Evolutionary conservation across 306 rosid species (phyloP).

Genomic region (Ceratonia siliqua): DNA sequence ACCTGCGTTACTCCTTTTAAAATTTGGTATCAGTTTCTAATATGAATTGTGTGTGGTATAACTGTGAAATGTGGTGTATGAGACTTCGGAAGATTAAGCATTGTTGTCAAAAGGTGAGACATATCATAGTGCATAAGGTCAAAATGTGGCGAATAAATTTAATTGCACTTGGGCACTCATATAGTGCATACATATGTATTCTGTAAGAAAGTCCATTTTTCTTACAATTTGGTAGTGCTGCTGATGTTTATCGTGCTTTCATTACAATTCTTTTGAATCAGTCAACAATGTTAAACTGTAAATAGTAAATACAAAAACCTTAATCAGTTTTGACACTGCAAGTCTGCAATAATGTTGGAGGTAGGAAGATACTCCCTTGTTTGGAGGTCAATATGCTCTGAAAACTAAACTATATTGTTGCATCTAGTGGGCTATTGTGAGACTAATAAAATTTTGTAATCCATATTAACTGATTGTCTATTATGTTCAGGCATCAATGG

Average conservation of each 20-base stretch:
- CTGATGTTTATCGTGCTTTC: no score
- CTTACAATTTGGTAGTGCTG: no score
- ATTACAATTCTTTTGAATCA: background rate
- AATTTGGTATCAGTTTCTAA: background rate
- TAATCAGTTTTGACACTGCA: constrained; percentile 1
- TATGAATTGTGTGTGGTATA: background rate
- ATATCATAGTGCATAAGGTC: background rate
- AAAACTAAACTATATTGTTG: background rate
- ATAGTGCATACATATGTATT: background rate
- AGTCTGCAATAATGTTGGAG: background rate
- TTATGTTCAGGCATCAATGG: constrained; percentile 80
- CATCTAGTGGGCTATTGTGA: background rate
- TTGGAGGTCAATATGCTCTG: background rate
- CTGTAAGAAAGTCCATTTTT: no score
- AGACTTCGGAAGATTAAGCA: background rate
- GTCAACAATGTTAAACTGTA: background rate
- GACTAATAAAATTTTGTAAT: background rate
- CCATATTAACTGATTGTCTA: background rate
- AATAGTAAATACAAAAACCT: background rate
- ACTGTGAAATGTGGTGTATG: background rate
- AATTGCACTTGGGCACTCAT: background rate
- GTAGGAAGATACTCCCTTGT: background rate
- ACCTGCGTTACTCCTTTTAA: background rate
- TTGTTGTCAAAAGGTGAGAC: background rate
- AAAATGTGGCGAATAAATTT: background rate